phyloP scores from a whole-genome alignment of 805 yeast species.

The Maudiozyma barnettii region DNA sequence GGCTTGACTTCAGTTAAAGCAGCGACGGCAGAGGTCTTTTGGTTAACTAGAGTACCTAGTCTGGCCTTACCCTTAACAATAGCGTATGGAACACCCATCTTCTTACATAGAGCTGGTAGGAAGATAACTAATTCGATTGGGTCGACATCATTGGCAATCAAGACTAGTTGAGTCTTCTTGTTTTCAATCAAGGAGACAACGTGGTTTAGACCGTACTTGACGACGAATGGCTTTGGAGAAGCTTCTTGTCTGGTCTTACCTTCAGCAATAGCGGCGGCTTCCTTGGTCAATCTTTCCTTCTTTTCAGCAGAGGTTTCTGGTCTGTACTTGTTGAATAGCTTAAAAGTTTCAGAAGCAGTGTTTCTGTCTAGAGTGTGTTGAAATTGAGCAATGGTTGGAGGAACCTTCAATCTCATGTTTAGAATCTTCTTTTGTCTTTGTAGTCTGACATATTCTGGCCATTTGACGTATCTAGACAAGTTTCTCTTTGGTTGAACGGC shows the following conservation, averaged over 20 bases:
- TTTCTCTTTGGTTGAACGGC: constrained; percentile 89
- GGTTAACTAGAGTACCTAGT: constrained; percentile 94
- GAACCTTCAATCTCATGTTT: constrained; percentile 94
- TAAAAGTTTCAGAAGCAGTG: constrained; percentile 95
- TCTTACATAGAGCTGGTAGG: constrained; percentile 97
- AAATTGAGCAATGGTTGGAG: constrained; percentile 97
- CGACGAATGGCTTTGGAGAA: constrained; percentile 92
- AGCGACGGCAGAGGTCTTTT: constrained; percentile 95
- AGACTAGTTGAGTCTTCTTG: constrained; percentile 96
- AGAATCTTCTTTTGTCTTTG: constrained; percentile 99
- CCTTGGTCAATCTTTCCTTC: constrained; percentile 98
- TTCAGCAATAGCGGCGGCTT: constrained; percentile 97
- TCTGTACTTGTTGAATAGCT: constrained; percentile 97
- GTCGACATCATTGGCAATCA: constrained; percentile 98
- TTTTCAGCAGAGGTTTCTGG: constrained; percentile 96
- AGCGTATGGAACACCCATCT: constrained; percentile 99
- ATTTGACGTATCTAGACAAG: constrained; percentile 93
- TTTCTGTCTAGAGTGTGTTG: constrained; percentile 94
- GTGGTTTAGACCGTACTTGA: constrained; percentile 98
- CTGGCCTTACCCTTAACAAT: constrained; percentile 97
- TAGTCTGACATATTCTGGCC: constrained; percentile 98
- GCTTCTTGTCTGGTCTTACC: constrained; percentile 96
- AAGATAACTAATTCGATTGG: constrained; percentile 96
- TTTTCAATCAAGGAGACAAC: constrained; percentile 94
- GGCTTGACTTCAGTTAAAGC: constrained; percentile 92